A percentile compares a stretch with the other conserved stretches of the same genome.
phyloP scores from a whole-genome alignment of 2,329 filamentous ascomycete genomes.

The Scedosporium apiospermum region DNA sequence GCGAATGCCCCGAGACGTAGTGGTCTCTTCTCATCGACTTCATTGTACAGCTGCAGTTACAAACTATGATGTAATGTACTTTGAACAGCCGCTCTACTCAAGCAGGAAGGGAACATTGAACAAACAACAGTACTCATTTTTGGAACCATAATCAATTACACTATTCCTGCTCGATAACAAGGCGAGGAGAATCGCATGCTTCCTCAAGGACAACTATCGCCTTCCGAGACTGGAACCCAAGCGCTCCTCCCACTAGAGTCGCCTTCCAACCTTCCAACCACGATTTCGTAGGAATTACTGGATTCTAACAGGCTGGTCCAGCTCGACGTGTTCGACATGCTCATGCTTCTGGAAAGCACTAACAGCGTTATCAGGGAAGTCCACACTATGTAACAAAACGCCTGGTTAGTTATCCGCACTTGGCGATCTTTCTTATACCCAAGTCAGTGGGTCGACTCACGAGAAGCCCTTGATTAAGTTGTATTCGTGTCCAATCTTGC shows the following conservation, averaged over 20 bases:
- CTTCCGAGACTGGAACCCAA: not conserved
- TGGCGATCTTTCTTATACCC: not conserved
- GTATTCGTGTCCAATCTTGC: slow-evolving; percentile 77
- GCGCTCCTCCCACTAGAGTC: not conserved
- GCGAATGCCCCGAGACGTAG: no score
- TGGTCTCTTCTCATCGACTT: no score
- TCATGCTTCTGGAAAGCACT: slow-evolving; percentile 57
- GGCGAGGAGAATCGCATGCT: not conserved
- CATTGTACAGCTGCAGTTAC: no score
- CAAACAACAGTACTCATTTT: not conserved
- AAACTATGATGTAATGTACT: no score
- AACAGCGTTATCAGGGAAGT: slow-evolving; percentile 59
- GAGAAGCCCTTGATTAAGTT: slow-evolving; percentile 85
- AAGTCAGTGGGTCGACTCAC: slow-evolving; percentile 42
- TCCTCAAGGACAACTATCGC: not conserved
- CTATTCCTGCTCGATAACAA: not conserved
- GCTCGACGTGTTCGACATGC: slow-evolving; percentile 66
- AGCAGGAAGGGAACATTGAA: not conserved
- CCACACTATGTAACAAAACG: slow-evolving; percentile 45
- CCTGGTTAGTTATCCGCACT: not conserved
- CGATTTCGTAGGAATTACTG: slow-evolving; percentile 43
- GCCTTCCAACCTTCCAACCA: not conserved
- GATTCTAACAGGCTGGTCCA: slow-evolving; percentile 59
- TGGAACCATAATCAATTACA: not conserved
- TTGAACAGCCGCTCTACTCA: no score